Percentiles rank a stretch among this genome's conserved stretches.
Conservation (phyloP, 2,329 filamentous ascomycete genomes). For the Beauveria sp. region DNA sequence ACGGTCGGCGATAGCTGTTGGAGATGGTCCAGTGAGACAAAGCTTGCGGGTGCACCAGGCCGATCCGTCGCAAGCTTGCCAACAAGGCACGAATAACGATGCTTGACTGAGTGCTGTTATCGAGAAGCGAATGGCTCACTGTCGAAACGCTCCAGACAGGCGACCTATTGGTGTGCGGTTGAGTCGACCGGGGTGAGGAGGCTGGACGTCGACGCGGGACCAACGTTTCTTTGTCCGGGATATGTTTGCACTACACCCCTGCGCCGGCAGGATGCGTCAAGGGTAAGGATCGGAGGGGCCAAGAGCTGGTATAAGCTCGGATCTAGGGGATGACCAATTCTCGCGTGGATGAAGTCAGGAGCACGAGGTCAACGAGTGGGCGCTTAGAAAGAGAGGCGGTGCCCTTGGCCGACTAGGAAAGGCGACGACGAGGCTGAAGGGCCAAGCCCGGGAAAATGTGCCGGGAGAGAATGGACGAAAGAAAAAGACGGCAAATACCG, state of each 20-base stretch:
- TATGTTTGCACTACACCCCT: slow-evolving; percentile 10
- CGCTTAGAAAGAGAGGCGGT: slow-evolving; percentile 2
- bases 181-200: slow-evolving; percentile 5
- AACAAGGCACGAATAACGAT: neutral
- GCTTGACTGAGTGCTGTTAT: slow-evolving; percentile 1
- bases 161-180: slow-evolving; percentile 2
- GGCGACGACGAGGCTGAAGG: neutral
- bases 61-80: neutral
- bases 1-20: neutral
- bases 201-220: slow-evolving; percentile 3
- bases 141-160: neutral
- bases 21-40: neutral
- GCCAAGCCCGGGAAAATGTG: neutral
- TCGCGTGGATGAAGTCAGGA: neutral
- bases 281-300: slow-evolving; percentile 7
- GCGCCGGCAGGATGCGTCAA: neutral
- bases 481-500: neutral
- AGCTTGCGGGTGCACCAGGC: neutral
- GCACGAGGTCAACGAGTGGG: slow-evolving; percentile 4
- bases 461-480: neutral
- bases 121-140: neutral
- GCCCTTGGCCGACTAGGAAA: neutral
- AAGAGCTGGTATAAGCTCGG: slow-evolving; percentile 5
- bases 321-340: neutral
- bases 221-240: slow-evolving; percentile 7